Evolutionary conservation across 495 filamentous ascomycete genomes (phyloP).

Genomic region (Astrothelium subdiscretum): DNA sequence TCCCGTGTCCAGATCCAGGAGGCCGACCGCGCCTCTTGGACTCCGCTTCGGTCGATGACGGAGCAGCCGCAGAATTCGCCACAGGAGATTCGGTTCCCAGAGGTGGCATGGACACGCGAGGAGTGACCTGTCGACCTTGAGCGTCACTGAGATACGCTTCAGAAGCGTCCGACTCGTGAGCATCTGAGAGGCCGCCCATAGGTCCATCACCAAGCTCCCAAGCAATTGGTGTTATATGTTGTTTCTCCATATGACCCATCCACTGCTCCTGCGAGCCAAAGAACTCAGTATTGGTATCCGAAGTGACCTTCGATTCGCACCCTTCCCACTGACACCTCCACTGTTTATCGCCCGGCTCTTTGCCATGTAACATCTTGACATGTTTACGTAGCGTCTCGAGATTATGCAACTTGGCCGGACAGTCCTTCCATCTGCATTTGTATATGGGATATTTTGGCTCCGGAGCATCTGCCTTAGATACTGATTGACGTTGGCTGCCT

Average conservation of each 20-base stretch:
- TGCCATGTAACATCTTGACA: slow-evolving; percentile 44
- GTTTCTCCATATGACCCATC: slow-evolving; percentile 45
- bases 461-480: neutral
- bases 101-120: slow-evolving; percentile 13
- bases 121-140: slow-evolving; percentile 27
- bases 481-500: neutral
- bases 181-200: slow-evolving; percentile 30
- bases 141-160: slow-evolving; percentile 29
- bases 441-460: slow-evolving; percentile 35
- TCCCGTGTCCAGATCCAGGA: neutral
- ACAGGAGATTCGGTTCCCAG: neutral
- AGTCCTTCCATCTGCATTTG: slow-evolving; percentile 53
- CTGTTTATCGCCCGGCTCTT: slow-evolving; percentile 11
- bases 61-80: neutral
- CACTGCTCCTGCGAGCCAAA: slow-evolving; percentile 36
- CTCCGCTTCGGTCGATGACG: neutral
- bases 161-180: slow-evolving; percentile 21
- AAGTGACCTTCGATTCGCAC: slow-evolving; percentile 25
- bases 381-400: slow-evolving; percentile 58
- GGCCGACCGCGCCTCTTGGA: neutral
- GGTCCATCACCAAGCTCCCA: slow-evolving; percentile 62
- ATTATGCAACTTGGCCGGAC: slow-evolving; percentile 63
- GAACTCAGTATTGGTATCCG: slow-evolving; percentile 14
- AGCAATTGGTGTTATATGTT: slow-evolving; percentile 46
- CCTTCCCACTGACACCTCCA: slow-evolving; percentile 36